phyloP scores from a whole-genome alignment of 169 alveolate species.

The Eimeria necatrix region DNA sequence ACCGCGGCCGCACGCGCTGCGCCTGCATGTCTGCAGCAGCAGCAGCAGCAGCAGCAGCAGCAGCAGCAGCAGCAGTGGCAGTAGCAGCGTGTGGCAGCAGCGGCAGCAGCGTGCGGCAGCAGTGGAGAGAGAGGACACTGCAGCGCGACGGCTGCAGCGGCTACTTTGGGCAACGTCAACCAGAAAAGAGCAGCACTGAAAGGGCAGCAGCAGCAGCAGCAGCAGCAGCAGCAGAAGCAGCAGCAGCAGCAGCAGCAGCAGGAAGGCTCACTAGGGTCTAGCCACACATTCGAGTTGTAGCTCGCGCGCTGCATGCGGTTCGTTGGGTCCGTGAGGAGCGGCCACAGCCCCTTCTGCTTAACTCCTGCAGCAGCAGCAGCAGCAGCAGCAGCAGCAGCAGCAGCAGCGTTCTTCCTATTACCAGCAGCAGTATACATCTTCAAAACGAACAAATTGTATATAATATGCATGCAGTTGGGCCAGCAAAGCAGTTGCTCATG shows the following conservation, averaged over 20 bases:
- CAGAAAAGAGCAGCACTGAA: no score
- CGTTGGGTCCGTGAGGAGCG: constrained; percentile 91
- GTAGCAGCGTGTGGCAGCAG: no score
- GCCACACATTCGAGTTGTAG: constrained; percentile 88
- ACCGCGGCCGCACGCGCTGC: constrained; percentile 91
- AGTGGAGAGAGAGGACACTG: no score
- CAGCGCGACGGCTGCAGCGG: no score
- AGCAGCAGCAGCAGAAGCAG: no score
- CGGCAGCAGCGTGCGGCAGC: no score
- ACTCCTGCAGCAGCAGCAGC: constrained; percentile 73
- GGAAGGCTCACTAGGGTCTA: constrained; percentile 79
- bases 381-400: background rate
- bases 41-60: background rate
- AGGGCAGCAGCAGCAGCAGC: no score
- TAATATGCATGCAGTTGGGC: background rate
- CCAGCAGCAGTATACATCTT: background rate
- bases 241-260: background rate
- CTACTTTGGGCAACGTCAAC: no score
- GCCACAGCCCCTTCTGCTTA: constrained; percentile 94
- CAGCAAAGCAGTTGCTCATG: background rate
- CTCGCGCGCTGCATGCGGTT: constrained; percentile 90
- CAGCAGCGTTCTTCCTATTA: no score
- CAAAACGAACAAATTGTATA: background rate
- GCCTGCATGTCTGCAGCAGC: constrained; percentile 86
- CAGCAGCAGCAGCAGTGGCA: no score